phyloP scores from a whole-genome alignment of 768 basidiomycete species.

The Mycena latifolia region DNA sequence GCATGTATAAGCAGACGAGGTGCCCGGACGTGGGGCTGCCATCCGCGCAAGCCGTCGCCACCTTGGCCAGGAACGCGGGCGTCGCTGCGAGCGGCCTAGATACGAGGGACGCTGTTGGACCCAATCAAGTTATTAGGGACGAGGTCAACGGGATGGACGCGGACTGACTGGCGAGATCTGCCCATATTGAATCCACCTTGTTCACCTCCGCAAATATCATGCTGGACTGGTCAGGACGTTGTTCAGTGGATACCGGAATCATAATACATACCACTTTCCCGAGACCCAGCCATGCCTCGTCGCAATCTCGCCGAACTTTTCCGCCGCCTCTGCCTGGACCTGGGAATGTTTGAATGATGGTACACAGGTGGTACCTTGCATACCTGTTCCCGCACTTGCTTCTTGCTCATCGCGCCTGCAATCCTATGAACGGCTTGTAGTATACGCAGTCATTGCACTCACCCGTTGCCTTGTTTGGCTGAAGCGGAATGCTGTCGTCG shows the following conservation, averaged over 20 bases:
- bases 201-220: slow-evolving; percentile 73
- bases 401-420: slow-evolving; percentile 75
- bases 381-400: slow-evolving; percentile 80
- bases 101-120: slow-evolving; percentile 66
- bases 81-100: slow-evolving; percentile 74
- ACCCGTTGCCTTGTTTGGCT: slow-evolving; percentile 75
- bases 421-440: neutral
- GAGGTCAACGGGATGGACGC: neutral
- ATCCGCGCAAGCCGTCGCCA: slow-evolving; percentile 69
- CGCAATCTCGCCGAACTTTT: slow-evolving; percentile 72
- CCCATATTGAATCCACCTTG: slow-evolving; percentile 75
- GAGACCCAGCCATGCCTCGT: slow-evolving; percentile 61
- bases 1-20: slow-evolving; percentile 78
- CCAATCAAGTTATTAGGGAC: slow-evolving; percentile 15
- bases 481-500: slow-evolving; percentile 72
- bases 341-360: slow-evolving; percentile 39
- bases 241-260: neutral
- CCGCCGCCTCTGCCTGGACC: slow-evolving; percentile 71
- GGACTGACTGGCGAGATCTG: slow-evolving; percentile 67
- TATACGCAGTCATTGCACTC: neutral
- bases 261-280: slow-evolving; percentile 76
- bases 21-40: slow-evolving; percentile 64
- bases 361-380: neutral
- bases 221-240: slow-evolving; percentile 53
- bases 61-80: slow-evolving; percentile 68